Conservation (phyloP, 768 basidiomycete species). For the Gymnopilus dilepis region DNA sequence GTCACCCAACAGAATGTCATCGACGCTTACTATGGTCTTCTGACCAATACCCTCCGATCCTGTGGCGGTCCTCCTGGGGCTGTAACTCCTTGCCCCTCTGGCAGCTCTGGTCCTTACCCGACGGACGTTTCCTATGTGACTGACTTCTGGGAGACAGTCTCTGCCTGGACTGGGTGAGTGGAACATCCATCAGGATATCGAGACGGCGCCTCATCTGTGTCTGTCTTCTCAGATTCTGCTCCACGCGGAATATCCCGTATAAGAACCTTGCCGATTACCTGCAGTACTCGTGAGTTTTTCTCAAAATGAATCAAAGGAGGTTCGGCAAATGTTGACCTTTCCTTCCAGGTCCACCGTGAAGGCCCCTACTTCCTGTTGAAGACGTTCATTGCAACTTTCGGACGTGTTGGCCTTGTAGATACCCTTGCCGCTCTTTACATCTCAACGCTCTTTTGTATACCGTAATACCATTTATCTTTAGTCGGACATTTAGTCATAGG, state of each 20-base stretch:
- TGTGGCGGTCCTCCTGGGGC: constrained; percentile 3
- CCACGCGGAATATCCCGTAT: neutral
- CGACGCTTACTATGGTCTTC: neutral
- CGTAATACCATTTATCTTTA: no score
- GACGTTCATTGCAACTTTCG: no score
- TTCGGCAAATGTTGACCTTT: neutral
- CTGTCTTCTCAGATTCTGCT: neutral
- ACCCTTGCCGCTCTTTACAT: no score
- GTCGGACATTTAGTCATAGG: no score
- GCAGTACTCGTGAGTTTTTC: neutral
- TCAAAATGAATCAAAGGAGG: no score
- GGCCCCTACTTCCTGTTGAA: neutral
- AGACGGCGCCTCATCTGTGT: neutral
- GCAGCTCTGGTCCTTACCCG: neutral
- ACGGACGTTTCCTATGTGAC: neutral
- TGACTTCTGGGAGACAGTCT: constrained; percentile 3
- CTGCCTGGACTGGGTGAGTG: neutral
- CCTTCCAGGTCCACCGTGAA: neutral
- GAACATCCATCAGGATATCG: no score
- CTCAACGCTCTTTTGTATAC: no score
- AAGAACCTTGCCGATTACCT: constrained; percentile 3
- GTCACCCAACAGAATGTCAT: constrained; percentile 1
- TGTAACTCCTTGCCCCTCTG: neutral
- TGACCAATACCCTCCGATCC: neutral
- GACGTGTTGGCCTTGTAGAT: no score